Evolutionary conservation across 768 basidiomycete species (phyloP), one percentile per base, ranked within the genome.

Genomic region (Russula foetens): DNA sequence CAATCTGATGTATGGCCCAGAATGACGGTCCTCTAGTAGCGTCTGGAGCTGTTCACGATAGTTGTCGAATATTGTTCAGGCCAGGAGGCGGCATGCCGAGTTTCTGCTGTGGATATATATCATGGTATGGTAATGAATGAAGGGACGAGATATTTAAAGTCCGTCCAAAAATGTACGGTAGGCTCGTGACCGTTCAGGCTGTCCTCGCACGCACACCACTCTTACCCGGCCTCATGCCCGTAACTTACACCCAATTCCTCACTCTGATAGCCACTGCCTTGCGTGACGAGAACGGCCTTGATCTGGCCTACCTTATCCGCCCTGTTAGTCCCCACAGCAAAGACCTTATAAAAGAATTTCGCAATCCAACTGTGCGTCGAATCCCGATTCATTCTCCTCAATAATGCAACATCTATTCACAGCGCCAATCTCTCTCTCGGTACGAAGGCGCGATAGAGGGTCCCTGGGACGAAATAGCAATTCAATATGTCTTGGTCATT

Each of bases 381-480:
- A 21, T 38, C 12, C 14, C 41, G n/a, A 52, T 23, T 15, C 3
- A 2, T 17, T 41, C 38, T 28, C 29, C 23, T 41, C 28, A 24
- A 47, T 17, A 33, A 28, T 29, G 24, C 29, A 53, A 59, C 59
- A n/a, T 35, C 43, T 41, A 17, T 43, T 23, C 28, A 33, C 38
- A 71, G 72, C 54, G 65, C 41, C 70, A 74, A 69, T 63, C 70
- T 9, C 56, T 76, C 51, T 62, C 71, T 17, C 67, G 70, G 54
- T 88, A 86, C 67, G 78, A 84, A 67, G 86, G 83, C 11, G 79
- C 79, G 56, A 81, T 92, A 69, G 78, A 81, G 57, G 74, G 72
- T 49, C 92, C 92, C 7, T 94, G 91, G 90, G 90, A 91, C 63
- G 91, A 92, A 54, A 86, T 94, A 66, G 84, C 88, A 8, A 82